Evolutionary conservation across 2,329 filamentous ascomycete genomes (phyloP).

Genomic region (Penicillium hordei): DNA sequence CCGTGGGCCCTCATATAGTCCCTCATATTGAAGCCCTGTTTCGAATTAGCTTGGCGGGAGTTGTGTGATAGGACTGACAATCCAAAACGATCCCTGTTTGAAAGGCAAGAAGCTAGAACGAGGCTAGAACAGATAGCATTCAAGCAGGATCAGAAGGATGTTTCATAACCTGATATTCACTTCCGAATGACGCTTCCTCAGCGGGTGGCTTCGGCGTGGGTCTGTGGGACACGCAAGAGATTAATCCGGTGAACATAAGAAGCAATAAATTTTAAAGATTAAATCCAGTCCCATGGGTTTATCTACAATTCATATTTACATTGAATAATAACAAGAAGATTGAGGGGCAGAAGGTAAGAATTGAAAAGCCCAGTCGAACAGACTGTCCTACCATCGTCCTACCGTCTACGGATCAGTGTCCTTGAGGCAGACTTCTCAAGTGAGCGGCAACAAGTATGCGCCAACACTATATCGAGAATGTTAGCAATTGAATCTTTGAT

Average conservation of each 20-base stretch:
- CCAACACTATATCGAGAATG: conserved; percentile 11
- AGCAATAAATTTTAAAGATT: neutral
- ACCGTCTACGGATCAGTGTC: too few relatives aligned
- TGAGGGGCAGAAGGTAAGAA: neutral
- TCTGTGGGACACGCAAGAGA: neutral
- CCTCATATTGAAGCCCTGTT: neutral
- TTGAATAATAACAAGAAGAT: neutral
- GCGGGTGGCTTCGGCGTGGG: neutral
- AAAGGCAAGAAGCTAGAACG: neutral
- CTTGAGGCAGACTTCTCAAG: neutral
- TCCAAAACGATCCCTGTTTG: neutral
- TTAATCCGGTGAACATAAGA: neutral
- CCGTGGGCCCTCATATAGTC: too few relatives aligned
- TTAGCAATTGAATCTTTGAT: neutral
- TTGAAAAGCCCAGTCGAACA: neutral
- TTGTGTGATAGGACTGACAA: neutral
- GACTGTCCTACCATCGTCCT: too few relatives aligned
- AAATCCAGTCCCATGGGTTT: neutral
- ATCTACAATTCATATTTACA: conserved; percentile 2
- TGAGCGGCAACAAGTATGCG: conserved; percentile 14
- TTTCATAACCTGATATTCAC: neutral
- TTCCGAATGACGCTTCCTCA: neutral
- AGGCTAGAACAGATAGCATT: too few relatives aligned
- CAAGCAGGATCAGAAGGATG: too few relatives aligned
- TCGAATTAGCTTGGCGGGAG: neutral